These are phyloP conservation scores for Ogataea parapolymorpha DNA, from an alignment of 805 yeast species.

Conservation along the genomic window DNA sequence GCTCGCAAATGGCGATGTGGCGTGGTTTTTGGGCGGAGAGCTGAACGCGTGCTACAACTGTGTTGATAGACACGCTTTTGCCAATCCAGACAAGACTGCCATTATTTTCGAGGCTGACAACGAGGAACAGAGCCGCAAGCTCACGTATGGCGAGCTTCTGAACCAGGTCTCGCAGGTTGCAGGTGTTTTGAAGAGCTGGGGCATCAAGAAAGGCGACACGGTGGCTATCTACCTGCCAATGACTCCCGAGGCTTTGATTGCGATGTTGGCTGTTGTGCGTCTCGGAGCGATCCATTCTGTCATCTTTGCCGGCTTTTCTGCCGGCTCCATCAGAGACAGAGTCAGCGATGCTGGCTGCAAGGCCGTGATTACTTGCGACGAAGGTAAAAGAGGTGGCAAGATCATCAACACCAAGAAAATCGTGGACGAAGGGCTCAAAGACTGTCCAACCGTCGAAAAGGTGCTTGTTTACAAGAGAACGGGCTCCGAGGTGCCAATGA, in stretches of 20 bases:
- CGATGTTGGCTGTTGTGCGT: conserved; percentile 91
- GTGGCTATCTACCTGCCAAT: conserved; percentile 96
- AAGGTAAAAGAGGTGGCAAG: conserved; percentile 94
- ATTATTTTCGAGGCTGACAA: conserved; percentile 94
- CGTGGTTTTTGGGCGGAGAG: conserved; percentile 94
- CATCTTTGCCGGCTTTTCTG: conserved; percentile 93
- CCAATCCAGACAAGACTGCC: conserved; percentile 80
- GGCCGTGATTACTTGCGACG: conserved; percentile 91
- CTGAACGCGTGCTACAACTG: conserved; percentile 91
- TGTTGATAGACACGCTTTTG: conserved; percentile 92
- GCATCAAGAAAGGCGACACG: conserved; percentile 91
- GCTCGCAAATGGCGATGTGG: conserved; percentile 70
- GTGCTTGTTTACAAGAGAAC: conserved; percentile 90
- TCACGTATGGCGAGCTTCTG: conserved; percentile 85
- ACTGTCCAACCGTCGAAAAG: conserved; percentile 71
- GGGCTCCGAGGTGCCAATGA: conserved; percentile 72
- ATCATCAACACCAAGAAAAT: conserved; percentile 87
- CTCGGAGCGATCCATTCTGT: conserved; percentile 96
- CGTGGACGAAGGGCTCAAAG: conserved; percentile 87
- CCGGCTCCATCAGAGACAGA: conserved; percentile 90
- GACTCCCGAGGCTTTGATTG: conserved; percentile 94
- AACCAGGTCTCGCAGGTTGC: conserved; percentile 84
- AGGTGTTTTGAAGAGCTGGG: conserved; percentile 76
- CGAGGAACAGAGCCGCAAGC: conserved; percentile 62
- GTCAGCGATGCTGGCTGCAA: conserved; percentile 82